Evolutionary conservation across 2,329 filamentous ascomycete species (phyloP).

Genomic region (Coniochaeta sp.): DNA sequence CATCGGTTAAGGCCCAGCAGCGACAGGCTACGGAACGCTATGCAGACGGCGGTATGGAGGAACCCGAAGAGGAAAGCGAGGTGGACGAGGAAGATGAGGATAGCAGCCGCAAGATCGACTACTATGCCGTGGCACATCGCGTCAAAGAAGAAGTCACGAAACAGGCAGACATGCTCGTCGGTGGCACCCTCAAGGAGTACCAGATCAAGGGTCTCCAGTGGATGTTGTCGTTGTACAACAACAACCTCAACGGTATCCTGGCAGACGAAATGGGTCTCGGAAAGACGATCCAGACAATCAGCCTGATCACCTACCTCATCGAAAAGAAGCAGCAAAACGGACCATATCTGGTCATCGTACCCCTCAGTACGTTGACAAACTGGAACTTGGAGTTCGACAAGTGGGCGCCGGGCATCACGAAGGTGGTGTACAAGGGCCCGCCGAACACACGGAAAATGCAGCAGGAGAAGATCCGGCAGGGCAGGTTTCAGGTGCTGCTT

Average conservation of each 20-base stretch:
- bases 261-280: constrained; percentile 99
- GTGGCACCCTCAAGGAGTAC: constrained; percentile 92
- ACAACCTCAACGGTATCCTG: constrained; percentile 97
- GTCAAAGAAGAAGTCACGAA: constrained; percentile 84
- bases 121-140: constrained; percentile 96
- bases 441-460: constrained; percentile 82
- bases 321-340: constrained; percentile 89
- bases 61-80: constrained; percentile 60
- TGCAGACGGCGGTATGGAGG: constrained; percentile 47
- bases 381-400: constrained; percentile 99
- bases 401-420: constrained; percentile 82
- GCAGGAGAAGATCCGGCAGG: constrained; percentile 88
- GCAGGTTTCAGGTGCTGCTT: constrained; percentile 89
- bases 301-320: constrained; percentile 92
- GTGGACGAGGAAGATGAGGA: constrained; percentile 60
- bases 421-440: constrained; percentile 95
- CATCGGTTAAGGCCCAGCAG: constrained; percentile 91
- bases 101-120: constrained; percentile 79
- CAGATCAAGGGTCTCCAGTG: constrained; percentile 97
- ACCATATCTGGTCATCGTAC: constrained; percentile 93
- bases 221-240: constrained; percentile 99
- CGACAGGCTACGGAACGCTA: constrained; percentile 74
- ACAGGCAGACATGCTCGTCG: constrained; percentile 81
- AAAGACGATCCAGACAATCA: constrained; percentile 99
- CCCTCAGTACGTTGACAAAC: constrained; percentile 93